Evolutionary conservation across 179 eudicot genomes (phyloP).

Genomic region (Carnegiea gigantea): DNA sequence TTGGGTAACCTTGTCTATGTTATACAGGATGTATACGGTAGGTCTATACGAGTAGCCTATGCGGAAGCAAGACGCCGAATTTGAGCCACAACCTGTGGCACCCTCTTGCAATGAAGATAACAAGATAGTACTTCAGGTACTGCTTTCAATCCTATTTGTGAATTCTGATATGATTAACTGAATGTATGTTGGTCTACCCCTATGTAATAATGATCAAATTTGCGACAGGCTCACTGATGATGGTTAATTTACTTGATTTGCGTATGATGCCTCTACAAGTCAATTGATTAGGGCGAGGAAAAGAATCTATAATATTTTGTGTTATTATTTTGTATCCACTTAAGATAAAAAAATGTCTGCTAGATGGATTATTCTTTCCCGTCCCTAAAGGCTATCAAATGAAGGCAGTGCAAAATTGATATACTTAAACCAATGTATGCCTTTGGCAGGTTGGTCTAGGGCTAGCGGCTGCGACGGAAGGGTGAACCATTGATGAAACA

Average conservation of each 20-base stretch:
- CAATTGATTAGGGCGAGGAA: too few species aligned
- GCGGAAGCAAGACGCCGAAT: constrained; percentile 76
- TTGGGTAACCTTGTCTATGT: background rate
- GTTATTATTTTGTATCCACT: too few species aligned
- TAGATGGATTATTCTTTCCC: background rate
- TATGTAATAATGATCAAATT: background rate
- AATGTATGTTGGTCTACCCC: background rate
- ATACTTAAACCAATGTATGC: background rate
- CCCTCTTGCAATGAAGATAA: constrained; percentile 12
- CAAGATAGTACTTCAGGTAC: constrained; percentile 20
- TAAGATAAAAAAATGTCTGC: too few species aligned
- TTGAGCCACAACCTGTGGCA: constrained; percentile 25
- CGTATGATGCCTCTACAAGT: too few species aligned
- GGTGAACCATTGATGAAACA: background rate
- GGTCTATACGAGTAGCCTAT: constrained; percentile 72
- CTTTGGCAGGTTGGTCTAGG: constrained; percentile 4
- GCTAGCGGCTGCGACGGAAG: background rate
- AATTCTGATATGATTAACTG: background rate
- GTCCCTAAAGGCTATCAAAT: too few species aligned
- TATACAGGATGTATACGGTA: constrained; percentile 80
- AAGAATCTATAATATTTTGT: too few species aligned
- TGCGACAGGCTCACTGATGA: too few species aligned
- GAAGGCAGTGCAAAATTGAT: background rate
- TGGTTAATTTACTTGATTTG: too few species aligned
- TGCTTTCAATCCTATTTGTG: background rate